Base-by-base conservation (phyloP, 768 basidiomycete genomes). In the Xerocomellus dryophilus region DNA sequence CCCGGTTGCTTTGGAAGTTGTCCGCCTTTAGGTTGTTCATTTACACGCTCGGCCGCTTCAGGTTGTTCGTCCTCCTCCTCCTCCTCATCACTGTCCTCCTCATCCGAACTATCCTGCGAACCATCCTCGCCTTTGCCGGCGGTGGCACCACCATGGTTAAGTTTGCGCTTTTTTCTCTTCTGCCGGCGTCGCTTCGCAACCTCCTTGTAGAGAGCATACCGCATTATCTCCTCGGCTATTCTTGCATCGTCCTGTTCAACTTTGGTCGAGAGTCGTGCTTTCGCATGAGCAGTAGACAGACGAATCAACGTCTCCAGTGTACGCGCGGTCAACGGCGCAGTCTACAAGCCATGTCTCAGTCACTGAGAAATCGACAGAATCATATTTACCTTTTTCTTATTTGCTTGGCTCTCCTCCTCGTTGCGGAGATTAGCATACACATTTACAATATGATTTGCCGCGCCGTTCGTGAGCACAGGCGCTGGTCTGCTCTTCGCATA, bases 301-400 rank as follows among this genome's bases (percentile, higher is more conserved):
- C 97, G 97, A 71, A 99, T 99, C 44, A 99, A 81, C 0, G 97
- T 99, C 73, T 99, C 97, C 54, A 99, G 84, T 4, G 97, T 97
- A 81, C 97, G 95, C 18, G 97, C 96, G 3, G 97, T 99, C 62
- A 99, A 75, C 10, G 97, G 97, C 5, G 96, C 90, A 5, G 97
- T 99, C 96, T 98, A 62, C 48, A 49, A 15, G 34, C 52, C 50
- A 58, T 41, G 53, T 47, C 60, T 64, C 39, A 50, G 43, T 58
- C 4, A 50, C 46, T 53, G 36, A 40, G 25, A 41, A 31, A 43
- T 25, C 7, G 34, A 32, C 20, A 40, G 21, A 20, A 39, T 45
- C 2, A 35, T 27, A 29, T 61, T 53, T 61, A 85, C 94, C 81
- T 88, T 84, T 78, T 93, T 96, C 67, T 82, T 83, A 64, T 94